Percentiles rank a stretch among this genome's conserved stretches.
Evolutionary conservation across 2,329 filamentous ascomycete species (phyloP).

Genomic region (Penicillium aurantiogriseum): DNA sequence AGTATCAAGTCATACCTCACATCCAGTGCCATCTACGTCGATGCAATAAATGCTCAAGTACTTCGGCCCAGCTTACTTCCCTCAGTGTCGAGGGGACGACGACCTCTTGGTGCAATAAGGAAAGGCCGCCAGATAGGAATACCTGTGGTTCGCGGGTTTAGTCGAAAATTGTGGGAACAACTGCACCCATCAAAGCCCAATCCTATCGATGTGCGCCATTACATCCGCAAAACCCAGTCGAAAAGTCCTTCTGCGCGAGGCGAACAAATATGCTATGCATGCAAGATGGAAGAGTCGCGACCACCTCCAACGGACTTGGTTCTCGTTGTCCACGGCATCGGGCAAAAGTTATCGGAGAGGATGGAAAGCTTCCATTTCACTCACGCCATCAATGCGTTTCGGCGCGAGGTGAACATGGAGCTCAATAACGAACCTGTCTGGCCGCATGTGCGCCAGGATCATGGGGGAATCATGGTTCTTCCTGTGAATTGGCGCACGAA

Average conservation of each 20-base stretch:
- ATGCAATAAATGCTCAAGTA: constrained; percentile 73
- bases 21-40: constrained; percentile 84
- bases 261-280: constrained; percentile 50
- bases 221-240: constrained; percentile 41
- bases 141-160: constrained; percentile 85
- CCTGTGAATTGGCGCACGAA: constrained; percentile 93
- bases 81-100: constrained; percentile 78
- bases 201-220: constrained; percentile 42
- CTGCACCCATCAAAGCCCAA: constrained; percentile 58
- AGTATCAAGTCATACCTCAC: constrained; percentile 63
- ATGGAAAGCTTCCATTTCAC: constrained; percentile 98
- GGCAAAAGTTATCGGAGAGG: constrained; percentile 90
- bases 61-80: constrained; percentile 82
- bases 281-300: constrained; percentile 61
- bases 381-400: constrained; percentile 87
- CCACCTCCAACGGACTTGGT: constrained; percentile 81
- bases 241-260: constrained; percentile 27
- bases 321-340: constrained; percentile 91
- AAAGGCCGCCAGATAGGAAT: constrained; percentile 81
- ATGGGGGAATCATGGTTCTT: constrained; percentile 88
- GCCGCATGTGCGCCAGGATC: constrained; percentile 69
- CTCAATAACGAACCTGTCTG: constrained; percentile 72
- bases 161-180: constrained; percentile 71
- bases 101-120: constrained; percentile 78
- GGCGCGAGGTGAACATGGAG: constrained; percentile 82